Evolutionary conservation across 73 alveolate genomes (phyloP).

Genomic region (Effrenium voratum): DNA sequence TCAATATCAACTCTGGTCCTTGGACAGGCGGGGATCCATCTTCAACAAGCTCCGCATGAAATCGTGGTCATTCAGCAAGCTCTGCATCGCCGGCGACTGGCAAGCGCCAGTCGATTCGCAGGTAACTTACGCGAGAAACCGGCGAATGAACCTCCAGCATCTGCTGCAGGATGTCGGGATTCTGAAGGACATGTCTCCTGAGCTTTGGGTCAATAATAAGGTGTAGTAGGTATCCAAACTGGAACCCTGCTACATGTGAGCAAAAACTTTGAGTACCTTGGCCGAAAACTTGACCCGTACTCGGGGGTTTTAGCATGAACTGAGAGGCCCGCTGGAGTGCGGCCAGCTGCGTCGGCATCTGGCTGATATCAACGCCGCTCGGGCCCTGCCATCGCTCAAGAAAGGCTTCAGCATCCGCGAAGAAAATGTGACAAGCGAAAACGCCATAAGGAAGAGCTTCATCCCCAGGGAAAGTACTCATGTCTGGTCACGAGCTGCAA

Average conservation of each 20-base stretch:
- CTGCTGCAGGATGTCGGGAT: slow-evolving; percentile 91
- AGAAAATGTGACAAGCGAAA: too few species aligned
- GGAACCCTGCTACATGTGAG: too few species aligned
- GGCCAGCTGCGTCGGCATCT: slow-evolving; percentile 73
- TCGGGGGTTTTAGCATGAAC: too few species aligned
- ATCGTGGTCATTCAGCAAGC: slow-evolving; percentile 90
- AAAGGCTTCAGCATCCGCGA: too few species aligned
- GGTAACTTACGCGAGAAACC: too few species aligned
- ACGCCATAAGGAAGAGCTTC: too few species aligned
- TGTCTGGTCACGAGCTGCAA: too few species aligned
- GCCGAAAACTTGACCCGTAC: background rate
- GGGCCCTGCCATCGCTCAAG: slow-evolving; percentile 19
- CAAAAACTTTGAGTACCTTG: background rate
- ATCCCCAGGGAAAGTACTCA: too few species aligned
- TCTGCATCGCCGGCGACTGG: slow-evolving; percentile 94
- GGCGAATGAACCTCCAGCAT: slow-evolving; percentile 94
- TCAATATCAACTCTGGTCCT: background rate
- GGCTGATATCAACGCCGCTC: slow-evolving; percentile 79
- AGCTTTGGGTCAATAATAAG: background rate
- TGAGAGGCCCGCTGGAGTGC: slow-evolving; percentile 29
- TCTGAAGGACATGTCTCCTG: slow-evolving; percentile 79
- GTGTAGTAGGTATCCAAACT: background rate
- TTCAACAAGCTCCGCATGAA: slow-evolving; percentile 87
- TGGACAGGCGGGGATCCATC: slow-evolving; percentile 83
- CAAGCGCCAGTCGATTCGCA: background rate